Conservation (phyloP, 2,329 filamentous ascomycete genomes). For the Hymenoscyphus fructigenus region DNA sequence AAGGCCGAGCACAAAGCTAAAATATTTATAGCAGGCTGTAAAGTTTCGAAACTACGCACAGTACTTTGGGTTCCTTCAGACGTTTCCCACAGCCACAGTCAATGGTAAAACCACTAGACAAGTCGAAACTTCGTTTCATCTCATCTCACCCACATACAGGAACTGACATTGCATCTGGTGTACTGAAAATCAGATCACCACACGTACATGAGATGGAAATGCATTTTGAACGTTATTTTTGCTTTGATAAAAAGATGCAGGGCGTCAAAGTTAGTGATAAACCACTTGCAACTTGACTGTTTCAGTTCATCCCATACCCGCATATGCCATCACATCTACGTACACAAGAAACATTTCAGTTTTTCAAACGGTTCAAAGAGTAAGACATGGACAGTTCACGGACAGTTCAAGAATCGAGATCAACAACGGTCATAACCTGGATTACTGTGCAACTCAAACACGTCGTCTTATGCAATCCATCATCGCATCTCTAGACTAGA, state of each 20-base stretch:
- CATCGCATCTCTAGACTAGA: neutral
- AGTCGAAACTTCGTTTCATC: neutral
- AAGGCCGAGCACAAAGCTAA: neutral
- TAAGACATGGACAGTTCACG: neutral
- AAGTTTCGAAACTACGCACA: neutral
- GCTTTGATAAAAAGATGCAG: neutral
- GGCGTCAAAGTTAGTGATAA: neutral
- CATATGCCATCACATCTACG: neutral
- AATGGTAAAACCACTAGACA: neutral
- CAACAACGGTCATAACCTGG: neutral
- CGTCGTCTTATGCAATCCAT: constrained; percentile 1
- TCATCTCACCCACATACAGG: no score
- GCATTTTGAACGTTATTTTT: no score
- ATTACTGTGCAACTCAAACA: neutral
- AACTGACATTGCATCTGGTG: neutral
- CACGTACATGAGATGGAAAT: neutral
- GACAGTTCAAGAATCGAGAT: neutral
- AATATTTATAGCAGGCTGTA: neutral
- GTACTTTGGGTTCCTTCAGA: neutral
- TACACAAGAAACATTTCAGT: neutral
- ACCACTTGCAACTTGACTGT: neutral
- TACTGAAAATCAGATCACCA: neutral
- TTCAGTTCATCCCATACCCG: neutral
- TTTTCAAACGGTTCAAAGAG: neutral
- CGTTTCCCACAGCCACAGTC: neutral